Evolutionary conservation across 345 rosid species (phyloP).

Genomic region (Moricandia moricandioides): DNA sequence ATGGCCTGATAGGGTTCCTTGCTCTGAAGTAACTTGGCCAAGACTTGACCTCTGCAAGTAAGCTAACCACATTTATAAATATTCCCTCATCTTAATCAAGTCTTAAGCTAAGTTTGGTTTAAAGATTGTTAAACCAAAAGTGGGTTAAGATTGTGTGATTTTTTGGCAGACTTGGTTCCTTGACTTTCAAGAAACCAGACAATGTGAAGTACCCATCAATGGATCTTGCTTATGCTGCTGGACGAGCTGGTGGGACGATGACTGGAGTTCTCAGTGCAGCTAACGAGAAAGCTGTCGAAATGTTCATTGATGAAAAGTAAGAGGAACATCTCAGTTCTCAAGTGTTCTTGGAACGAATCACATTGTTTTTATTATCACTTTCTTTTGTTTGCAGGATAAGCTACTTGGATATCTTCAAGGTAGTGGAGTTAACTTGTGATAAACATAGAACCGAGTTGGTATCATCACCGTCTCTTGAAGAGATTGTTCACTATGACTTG

Average conservation of each 20-base stretch:
- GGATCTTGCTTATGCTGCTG: constrained; percentile 95
- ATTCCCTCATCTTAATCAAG: neutral
- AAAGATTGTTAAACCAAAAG: neutral
- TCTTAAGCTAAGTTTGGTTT: neutral
- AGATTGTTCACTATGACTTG: constrained; percentile 77
- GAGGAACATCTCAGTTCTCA: neutral
- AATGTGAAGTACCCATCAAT: constrained; percentile 89
- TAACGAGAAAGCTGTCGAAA: constrained; percentile 78
- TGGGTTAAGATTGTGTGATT: neutral
- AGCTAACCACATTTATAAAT: neutral
- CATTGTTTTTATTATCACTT: neutral
- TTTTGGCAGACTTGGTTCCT: constrained; percentile 72
- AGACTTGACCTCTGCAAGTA: constrained; percentile 97
- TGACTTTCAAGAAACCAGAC: constrained; percentile 87
- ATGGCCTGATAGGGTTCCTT: constrained; percentile 94
- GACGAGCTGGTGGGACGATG: constrained; percentile 98
- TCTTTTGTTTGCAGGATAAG: constrained; percentile 55
- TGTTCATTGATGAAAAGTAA: constrained; percentile 73
- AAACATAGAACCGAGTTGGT: constrained; percentile 74
- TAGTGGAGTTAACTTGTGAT: constrained; percentile 81
- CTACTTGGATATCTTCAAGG: constrained; percentile 87
- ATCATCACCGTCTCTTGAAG: constrained; percentile 70
- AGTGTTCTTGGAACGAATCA: neutral
- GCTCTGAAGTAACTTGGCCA: constrained; percentile 96
- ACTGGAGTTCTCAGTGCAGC: constrained; percentile 99